Evolutionary conservation across 495 filamentous ascomycete genomes (phyloP).

Genomic region (Chaetomium fimeti): DNA sequence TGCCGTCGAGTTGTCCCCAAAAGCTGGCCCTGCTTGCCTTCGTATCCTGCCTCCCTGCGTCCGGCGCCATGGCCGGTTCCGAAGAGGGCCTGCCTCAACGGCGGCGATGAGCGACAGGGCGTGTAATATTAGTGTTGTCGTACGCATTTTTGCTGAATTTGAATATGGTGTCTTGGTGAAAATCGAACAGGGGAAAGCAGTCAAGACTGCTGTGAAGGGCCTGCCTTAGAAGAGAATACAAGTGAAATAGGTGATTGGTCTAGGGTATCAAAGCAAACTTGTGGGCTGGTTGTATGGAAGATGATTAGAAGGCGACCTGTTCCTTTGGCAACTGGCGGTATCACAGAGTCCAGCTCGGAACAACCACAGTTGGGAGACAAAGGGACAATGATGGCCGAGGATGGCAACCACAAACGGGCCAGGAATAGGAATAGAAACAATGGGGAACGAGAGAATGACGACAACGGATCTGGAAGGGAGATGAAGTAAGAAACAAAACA

Average conservation of each 20-base stretch:
- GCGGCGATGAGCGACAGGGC: slow-evolving; percentile 20
- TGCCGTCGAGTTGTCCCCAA: background rate
- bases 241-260: background rate
- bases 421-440: slow-evolving; percentile 7
- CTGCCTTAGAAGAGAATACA: slow-evolving; percentile 14
- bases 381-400: background rate
- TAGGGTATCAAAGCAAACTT: background rate
- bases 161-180: slow-evolving; percentile 1
- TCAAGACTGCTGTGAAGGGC: slow-evolving; percentile 5
- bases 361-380: slow-evolving; percentile 3
- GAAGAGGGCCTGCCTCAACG: slow-evolving; percentile 34
- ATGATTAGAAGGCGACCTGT: background rate
- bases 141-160: slow-evolving; percentile 27
- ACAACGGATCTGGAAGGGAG: slow-evolving; percentile 4
- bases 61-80: slow-evolving; percentile 5
- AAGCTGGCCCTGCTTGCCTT: slow-evolving; percentile 9
- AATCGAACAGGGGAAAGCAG: background rate
- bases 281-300: background rate
- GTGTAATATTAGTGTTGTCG: slow-evolving; percentile 19
- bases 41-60: slow-evolving; percentile 3
- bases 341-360: slow-evolving; percentile 4
- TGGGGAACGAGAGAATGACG: background rate
- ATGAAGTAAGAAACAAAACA: slow-evolving; percentile 11
- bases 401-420: slow-evolving; percentile 1
- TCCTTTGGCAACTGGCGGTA: slow-evolving; percentile 1